Evolutionary conservation across 2,329 filamentous ascomycete genomes (phyloP), one percentile per base, ranked within the genome.

Genomic region (Fusarium floridanum): DNA sequence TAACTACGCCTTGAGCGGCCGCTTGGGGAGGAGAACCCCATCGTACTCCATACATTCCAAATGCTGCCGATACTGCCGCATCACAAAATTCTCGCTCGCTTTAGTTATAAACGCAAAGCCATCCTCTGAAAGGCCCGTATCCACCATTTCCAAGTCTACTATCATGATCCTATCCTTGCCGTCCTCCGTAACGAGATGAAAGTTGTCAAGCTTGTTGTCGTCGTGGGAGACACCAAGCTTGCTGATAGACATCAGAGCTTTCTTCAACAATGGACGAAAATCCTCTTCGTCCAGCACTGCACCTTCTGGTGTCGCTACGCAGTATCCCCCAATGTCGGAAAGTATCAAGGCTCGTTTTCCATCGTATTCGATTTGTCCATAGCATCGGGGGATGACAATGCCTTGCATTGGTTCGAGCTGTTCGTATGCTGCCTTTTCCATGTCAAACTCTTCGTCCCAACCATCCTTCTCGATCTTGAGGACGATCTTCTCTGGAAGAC

Each of bases 1-100:
- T 70, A 86, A 88, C 71, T 88, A 86, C 55, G 86, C 78, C 3
- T 53, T 53, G 12, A 53, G 12, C 11, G 59, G 27, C 14, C 59
- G 24, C 59, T 61, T 48, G 17, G 59, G 39, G 14, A 61, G 59
- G 16, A 61, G 24, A 29, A 61, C 39, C 5, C 39, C 59, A 34
- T 61, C 39, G 11, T 16, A 22, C 22, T 61, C 59, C 39, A 61
- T 24, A 6, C 59, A 61, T 5, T 48, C 17, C 14, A 61, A 14
- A 61, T 61, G 59, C 9, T 45, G 10, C 4, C 43, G 39, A 1
- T 61, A 61, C 36, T 32, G 24, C 17, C 12, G 39, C 17, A 61
- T 61, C 39, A 61, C 11, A 3, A n/a, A 4, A 8, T 17, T 1
- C 34, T 27, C 24, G 22, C 24, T 41, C 12, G 16, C 34, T 17